phyloP scores from a whole-genome alignment of 306 rosid genomes.

The Hippophae rhamnoides region DNA sequence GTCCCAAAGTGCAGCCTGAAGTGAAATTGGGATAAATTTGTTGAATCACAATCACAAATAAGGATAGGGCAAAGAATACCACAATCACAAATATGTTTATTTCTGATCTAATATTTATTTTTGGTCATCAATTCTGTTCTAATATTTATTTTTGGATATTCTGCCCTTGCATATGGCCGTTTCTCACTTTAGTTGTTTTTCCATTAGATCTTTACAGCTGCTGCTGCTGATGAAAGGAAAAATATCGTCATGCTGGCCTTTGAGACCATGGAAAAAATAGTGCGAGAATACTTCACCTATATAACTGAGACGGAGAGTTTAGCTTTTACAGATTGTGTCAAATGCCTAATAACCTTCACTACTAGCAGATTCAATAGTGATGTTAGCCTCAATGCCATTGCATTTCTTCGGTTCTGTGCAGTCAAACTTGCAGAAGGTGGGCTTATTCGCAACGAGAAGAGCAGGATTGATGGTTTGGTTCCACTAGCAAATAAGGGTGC shows the following conservation, averaged over 20 bases:
- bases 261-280: conserved; percentile 97
- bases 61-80: no score
- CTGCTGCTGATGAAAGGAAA: conserved; percentile 94
- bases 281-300: conserved; percentile 91
- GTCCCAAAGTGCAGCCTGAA: no score
- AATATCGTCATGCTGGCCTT: conserved; percentile 86
- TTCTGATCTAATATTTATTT: no score
- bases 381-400: conserved; percentile 99
- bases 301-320: conserved; percentile 96
- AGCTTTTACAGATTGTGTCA: conserved; percentile 93
- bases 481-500: conserved; percentile 30
- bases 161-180: conserved; percentile 9
- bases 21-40: no score
- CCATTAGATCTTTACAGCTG: conserved; percentile 87
- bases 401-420: conserved; percentile 96
- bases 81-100: no score
- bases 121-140: no score
- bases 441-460: conserved; percentile 66
- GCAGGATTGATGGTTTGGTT: conserved; percentile 31
- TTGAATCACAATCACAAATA: no score
- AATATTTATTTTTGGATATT: no score
- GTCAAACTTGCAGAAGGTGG: conserved; percentile 99
- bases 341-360: conserved; percentile 90
- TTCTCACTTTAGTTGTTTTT: conserved; percentile 25
- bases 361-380: conserved; percentile 94